These are phyloP conservation scores for Geotrichum restrictum DNA, from an alignment of 1,139 yeast species.

Conservation along the genomic window DNA sequence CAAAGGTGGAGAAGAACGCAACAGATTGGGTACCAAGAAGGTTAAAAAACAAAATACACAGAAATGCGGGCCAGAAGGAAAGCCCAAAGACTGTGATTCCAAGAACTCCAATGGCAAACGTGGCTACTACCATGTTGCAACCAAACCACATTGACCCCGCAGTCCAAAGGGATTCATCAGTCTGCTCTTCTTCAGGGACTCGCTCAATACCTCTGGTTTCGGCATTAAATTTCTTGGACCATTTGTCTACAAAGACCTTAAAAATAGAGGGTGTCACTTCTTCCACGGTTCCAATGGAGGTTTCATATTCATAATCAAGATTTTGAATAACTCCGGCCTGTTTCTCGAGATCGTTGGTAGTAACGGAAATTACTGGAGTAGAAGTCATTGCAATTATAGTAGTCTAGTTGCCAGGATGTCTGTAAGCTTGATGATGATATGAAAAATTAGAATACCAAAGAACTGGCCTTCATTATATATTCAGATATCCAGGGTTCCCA, in stretches of 20 bases:
- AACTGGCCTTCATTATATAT: no score
- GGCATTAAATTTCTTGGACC: slow-evolving; percentile 25
- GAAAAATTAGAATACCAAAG: no score
- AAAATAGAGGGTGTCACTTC: no score
- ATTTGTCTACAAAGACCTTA: no score
- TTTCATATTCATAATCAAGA: no score
- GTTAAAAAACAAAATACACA: slow-evolving; percentile 66
- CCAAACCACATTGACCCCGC: slow-evolving; percentile 92
- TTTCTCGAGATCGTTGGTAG: no score
- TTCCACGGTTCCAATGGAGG: no score
- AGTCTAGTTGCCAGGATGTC: no score
- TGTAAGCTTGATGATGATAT: no score
- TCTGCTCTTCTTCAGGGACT: slow-evolving; percentile 64
- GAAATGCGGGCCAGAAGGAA: slow-evolving; percentile 63
- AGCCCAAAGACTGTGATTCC: slow-evolving; percentile 53
- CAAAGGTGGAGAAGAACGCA: slow-evolving; percentile 78
- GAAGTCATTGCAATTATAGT: neutral
- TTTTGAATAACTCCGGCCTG: no score
- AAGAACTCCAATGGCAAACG: slow-evolving; percentile 75
- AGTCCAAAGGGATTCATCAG: slow-evolving; percentile 56
- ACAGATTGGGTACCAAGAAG: slow-evolving; percentile 71
- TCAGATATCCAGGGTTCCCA: no score
- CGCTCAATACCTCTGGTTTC: slow-evolving; percentile 69
- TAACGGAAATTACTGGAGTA: no score
- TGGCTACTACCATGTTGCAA: slow-evolving; percentile 84